Conservation (phyloP, 1,284 basidiomycete genomes). For the Singerocomus rubriflavus region DNA sequence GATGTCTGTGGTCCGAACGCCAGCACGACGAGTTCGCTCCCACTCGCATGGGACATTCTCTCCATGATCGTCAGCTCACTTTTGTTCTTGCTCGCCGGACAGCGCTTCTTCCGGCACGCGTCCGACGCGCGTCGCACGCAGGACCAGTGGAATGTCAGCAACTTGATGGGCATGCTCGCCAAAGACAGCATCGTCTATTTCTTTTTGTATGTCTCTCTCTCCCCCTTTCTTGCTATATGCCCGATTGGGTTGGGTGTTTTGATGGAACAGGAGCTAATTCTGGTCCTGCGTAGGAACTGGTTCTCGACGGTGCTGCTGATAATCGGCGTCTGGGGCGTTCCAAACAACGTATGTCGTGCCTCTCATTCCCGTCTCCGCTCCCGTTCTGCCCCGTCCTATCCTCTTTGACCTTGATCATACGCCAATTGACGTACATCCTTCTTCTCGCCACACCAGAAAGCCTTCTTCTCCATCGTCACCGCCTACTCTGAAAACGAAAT, state of each 20-base stretch:
- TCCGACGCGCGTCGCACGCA: slow-evolving; percentile 9
- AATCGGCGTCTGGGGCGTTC: slow-evolving; percentile 19
- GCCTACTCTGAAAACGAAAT: slow-evolving; percentile 18
- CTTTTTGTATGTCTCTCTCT: slow-evolving; percentile 14
- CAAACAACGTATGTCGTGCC: slow-evolving; percentile 11
- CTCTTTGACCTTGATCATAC: not conserved
- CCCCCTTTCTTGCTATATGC: too few relatives aligned
- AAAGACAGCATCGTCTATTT: slow-evolving; percentile 21
- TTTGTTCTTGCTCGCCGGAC: slow-evolving; percentile 16
- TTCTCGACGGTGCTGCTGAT: slow-evolving; percentile 17
- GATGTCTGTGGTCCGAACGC: slow-evolving; percentile 11
- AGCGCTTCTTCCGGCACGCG: slow-evolving; percentile 14
- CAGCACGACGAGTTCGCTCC: slow-evolving; percentile 1
- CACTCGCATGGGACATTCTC: slow-evolving; percentile 18
- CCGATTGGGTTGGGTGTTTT: too few relatives aligned
- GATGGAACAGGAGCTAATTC: not conserved
- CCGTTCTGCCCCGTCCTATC: not conserved
- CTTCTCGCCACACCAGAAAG: not conserved
- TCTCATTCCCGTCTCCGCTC: not conserved
- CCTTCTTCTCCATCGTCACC: slow-evolving; percentile 13
- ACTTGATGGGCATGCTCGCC: slow-evolving; percentile 17
- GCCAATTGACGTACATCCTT: too few relatives aligned
- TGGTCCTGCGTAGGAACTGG: slow-evolving; percentile 12
- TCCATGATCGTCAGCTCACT: slow-evolving; percentile 8
- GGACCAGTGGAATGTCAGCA: slow-evolving; percentile 11